Base-by-base conservation (phyloP, 371 early-diverging fungal species). In the Blakeslea trispora region DNA sequence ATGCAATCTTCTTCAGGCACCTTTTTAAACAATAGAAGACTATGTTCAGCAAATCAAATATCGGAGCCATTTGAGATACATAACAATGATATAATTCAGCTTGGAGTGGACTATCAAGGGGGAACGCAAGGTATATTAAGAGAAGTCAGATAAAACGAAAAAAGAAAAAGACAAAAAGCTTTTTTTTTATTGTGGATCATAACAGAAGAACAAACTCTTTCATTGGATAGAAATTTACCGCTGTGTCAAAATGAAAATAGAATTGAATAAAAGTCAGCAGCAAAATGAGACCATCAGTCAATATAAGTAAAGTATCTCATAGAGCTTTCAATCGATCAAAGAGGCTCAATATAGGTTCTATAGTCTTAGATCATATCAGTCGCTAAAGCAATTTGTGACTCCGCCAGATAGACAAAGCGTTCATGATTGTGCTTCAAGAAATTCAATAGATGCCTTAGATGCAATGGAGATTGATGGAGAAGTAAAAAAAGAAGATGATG, bases 91-190 rank as follows among this genome's bases (percentile, higher is more conserved):
- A 81, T 93, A 19, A 69, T 97, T 41, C 94, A 95, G 69, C 82
- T 97, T 31, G 98, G 98, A 28, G 89, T 95, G 10, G 97, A 97
- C 67, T 96, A 93, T 77, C 94, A 93, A 68, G 96, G 95, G 40
- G 93, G 94, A 50, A 75, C 84, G 9, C 85, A 93, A 72, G 95
- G 91, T 83, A 77, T 49, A 24, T 17, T 1, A 34, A 13, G 34
- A 23, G 22, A 34, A n/a, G n/a, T n/a, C n/a, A n/a, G n/a, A n/a
- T n/a, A n/a, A n/a, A n/a, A n/a, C 28, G 3, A 5, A 34, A 49
- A 49, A 39, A 34, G n/a, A 47, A 23, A 54, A 9, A 42, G 8
- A 19, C 8, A 31, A 22, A 22, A 17, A 28, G 32, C n/a, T n/a
- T n/a, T n/a, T n/a, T n/a, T n/a, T n/a, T n/a, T n/a, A n/a, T n/a